These are phyloP conservation scores for Trametes punicea DNA, from an alignment of 768 basidiomycete species.

Conservation along the genomic window DNA sequence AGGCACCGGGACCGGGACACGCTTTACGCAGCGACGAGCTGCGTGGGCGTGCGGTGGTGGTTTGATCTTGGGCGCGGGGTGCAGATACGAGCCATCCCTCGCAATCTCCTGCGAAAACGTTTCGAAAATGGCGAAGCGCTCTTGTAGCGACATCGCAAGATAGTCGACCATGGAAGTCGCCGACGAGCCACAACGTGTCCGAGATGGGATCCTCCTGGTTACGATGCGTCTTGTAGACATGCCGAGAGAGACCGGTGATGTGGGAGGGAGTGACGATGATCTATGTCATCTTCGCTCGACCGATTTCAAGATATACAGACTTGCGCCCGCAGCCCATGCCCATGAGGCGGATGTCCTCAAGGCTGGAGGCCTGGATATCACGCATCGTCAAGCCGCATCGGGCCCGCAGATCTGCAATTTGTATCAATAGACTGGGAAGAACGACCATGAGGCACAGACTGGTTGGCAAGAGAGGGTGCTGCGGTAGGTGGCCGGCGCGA, in stretches of 20 bases:
- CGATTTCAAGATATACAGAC: not conserved
- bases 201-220: not conserved
- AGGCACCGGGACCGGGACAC: slow-evolving; percentile 4
- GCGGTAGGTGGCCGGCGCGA: not conserved
- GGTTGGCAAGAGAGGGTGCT: not conserved
- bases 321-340: not conserved
- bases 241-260: not conserved
- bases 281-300: not conserved
- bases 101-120: not conserved
- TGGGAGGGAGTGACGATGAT: slow-evolving; percentile 2
- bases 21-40: slow-evolving; percentile 11
- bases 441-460: not conserved
- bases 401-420: slow-evolving; percentile 2
- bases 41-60: not conserved
- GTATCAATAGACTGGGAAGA: not conserved
- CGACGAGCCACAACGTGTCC: not conserved
- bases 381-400: not conserved
- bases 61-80: not conserved
- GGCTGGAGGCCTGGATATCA: not conserved
- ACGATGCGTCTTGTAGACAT: slow-evolving; percentile 1
- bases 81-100: not conserved
- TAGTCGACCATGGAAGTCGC: not conserved
- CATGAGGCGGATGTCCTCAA: slow-evolving; percentile 1
- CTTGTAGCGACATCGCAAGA: not conserved
- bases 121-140: slow-evolving; percentile 10